Base-by-base conservation (phyloP, 441 rosid genomes). In the Syzygium syzygioides region DNA sequence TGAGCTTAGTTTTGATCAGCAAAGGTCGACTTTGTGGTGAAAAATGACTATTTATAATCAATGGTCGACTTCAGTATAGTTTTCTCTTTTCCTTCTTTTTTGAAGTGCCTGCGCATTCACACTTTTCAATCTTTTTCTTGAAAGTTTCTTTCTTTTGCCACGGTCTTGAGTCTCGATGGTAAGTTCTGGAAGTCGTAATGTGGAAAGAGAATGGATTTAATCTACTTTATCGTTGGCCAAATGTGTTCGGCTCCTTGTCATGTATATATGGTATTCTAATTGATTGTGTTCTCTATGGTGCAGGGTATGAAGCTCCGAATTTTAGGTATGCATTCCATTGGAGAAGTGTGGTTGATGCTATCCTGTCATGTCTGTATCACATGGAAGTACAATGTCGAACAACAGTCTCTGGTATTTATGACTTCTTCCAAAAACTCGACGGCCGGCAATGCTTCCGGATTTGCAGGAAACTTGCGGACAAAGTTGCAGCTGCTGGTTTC, bases 401-500 rank as follows among this genome's bases (percentile, higher is more conserved):
- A 53, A 71, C 34, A 30, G 19, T 89, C 37, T 30, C 17, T 34
- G 52, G 54, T 15, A 64, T n/a, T 6, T n/a, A 37, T 41, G 30
- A 26, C 55, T 28, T 41, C 56, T 83, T 83, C 20, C 34, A 15
- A 17, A 83, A 52, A 83, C 53, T 83, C 18, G 23, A 48, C 13
- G 11, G 57, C 52, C 20, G 26, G 28, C 30, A 17, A 48, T 52
- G 86, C 86, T 48, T 83, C 86, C 55, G 53, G n/a, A 48, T 66
- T 55, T 5, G 32, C 57, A 90, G 89, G 86, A 90, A 87, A 28
- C 86, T 90, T 26, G 89, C 89, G 0, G 91, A 87, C 80, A 90
- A 90, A 88, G 86, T 90, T 71, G 89, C 88, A 11, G 86, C 91
- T 83, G 86, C 91, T 85, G 91, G 91, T 34, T 87, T 90, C 86